phyloP scores from a whole-genome alignment of 2,329 filamentous ascomycete genomes.

The Ophiostoma himal-ulmi region DNA sequence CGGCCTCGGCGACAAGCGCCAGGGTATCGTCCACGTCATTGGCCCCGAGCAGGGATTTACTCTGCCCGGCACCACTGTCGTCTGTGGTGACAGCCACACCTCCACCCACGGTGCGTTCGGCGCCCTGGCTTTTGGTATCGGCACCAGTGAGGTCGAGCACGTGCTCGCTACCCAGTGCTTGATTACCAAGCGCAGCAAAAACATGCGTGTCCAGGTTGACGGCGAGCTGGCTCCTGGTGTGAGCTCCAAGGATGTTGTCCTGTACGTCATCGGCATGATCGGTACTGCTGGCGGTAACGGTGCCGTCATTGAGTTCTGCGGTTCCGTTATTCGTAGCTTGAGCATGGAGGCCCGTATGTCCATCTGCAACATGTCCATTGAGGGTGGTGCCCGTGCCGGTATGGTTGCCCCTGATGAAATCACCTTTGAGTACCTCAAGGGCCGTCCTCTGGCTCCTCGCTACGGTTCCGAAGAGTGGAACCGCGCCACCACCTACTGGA shows the following conservation, averaged over 20 bases:
- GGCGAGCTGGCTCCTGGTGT: conserved; percentile 85
- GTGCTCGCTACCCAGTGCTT: conserved; percentile 94
- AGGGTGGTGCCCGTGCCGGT: conserved; percentile 88
- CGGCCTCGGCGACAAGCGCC: conserved; percentile 88
- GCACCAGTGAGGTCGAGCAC: conserved; percentile 97
- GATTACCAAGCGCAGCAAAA: conserved; percentile 92
- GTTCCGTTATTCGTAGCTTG: conserved; percentile 79
- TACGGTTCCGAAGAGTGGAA: conserved; percentile 83
- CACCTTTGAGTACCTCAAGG: conserved; percentile 94
- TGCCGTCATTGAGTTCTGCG: conserved; percentile 94
- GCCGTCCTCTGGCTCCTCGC: conserved; percentile 79
- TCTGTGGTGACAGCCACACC: conserved; percentile 96
- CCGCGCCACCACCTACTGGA: conserved; percentile 83
- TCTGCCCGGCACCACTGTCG: conserved; percentile 90
- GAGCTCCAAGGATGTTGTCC: conserved; percentile 90
- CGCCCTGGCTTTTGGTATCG: conserved; percentile 90
- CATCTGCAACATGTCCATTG: conserved; percentile 99
- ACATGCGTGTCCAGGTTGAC: conserved; percentile 96
- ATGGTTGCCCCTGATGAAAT: conserved; percentile 94
- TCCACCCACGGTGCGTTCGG: conserved; percentile 97
- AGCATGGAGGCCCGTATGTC: conserved; percentile 99
- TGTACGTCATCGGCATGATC: conserved; percentile 87
- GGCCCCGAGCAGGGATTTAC: conserved; percentile 98
- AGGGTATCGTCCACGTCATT: conserved; percentile 98
- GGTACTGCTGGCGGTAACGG: conserved; percentile 94